A percentile compares a stretch with the other conserved stretches of the same genome.
These are phyloP conservation scores for Agaricales sp. DNA, from an alignment of 1,284 basidiomycete genomes.

Conservation along the genomic window DNA sequence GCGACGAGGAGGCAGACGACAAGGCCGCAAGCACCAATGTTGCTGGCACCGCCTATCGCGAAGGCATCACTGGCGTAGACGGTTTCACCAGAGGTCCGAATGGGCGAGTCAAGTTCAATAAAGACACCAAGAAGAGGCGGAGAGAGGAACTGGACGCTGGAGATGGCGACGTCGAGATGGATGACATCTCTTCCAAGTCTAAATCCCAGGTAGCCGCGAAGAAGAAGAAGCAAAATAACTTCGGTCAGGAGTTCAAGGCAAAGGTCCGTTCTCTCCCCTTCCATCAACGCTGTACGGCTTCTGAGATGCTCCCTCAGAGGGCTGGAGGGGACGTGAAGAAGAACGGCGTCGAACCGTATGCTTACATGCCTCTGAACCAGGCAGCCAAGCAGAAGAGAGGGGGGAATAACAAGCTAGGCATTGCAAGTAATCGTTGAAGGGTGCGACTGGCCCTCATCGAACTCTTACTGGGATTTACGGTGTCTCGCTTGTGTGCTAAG, in stretches of 20 bases:
- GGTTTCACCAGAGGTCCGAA: constrained; percentile 72
- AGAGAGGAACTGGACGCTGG: constrained; percentile 46
- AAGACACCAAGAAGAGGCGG: constrained; percentile 87
- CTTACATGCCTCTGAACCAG: constrained; percentile 79
- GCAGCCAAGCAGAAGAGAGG: constrained; percentile 60
- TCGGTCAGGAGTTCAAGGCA: constrained; percentile 89
- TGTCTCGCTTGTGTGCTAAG: too few relatives aligned
- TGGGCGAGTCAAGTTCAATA: constrained; percentile 92
- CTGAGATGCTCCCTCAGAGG: constrained; percentile 57
- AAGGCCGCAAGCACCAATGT: constrained; percentile 37
- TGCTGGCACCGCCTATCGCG: constrained; percentile 77
- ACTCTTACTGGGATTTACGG: too few relatives aligned
- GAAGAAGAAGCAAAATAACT: constrained; percentile 44
- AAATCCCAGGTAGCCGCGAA: constrained; percentile 23
- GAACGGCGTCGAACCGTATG: constrained; percentile 83
- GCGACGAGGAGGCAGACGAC: constrained; percentile 35
- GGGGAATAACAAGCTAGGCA: constrained; percentile 32
- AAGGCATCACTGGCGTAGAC: constrained; percentile 75
- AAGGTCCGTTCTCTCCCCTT: constrained; percentile 36
- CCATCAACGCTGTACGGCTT: not conserved
- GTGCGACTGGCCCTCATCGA: too few relatives aligned
- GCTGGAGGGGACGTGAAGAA: constrained; percentile 91
- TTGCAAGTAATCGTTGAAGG: constrained; percentile 33
- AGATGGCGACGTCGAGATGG: constrained; percentile 68
- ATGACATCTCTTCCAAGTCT: constrained; percentile 32